Evolutionary conservation across 345 rosid species (phyloP).

Genomic region (Pistacia atlantica): DNA sequence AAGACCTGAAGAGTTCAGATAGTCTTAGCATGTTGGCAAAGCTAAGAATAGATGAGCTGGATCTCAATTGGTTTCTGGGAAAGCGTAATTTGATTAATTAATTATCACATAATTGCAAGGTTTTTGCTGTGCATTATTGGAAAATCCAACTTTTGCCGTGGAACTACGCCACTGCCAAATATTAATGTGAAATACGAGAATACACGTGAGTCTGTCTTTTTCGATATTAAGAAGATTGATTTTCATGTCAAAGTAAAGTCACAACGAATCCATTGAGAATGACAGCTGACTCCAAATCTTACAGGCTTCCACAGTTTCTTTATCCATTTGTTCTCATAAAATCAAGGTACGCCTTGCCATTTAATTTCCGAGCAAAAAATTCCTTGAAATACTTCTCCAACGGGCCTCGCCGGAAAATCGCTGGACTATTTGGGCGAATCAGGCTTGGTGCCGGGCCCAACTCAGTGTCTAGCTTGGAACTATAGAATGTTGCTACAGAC

Average conservation of each 20-base stretch:
- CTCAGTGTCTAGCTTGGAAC: constrained; percentile 23
- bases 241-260: too few species aligned
- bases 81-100: neutral
- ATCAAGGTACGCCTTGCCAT: constrained; percentile 33
- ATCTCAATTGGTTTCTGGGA: neutral
- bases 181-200: neutral
- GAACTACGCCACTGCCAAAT: neutral
- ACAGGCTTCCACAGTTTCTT: neutral
- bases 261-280: neutral
- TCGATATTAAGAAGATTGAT: neutral
- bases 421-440: neutral
- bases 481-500: constrained; percentile 27
- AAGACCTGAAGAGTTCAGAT: too few species aligned
- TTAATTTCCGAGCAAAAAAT: constrained; percentile 26
- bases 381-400: constrained; percentile 33
- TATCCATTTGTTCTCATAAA: constrained; percentile 18
- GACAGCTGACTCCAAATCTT: neutral
- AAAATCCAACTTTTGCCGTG: neutral
- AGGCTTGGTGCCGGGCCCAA: constrained; percentile 34
- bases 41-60: constrained; percentile 1
- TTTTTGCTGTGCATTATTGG: neutral
- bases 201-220: neutral
- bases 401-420: constrained; percentile 14
- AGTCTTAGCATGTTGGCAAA: neutral
- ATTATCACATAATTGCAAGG: neutral